Percentiles rank a stretch among this genome's conserved stretches.
Conservation (phyloP, 345 rosid species). For the Rhodomyrtus tomentosa region DNA sequence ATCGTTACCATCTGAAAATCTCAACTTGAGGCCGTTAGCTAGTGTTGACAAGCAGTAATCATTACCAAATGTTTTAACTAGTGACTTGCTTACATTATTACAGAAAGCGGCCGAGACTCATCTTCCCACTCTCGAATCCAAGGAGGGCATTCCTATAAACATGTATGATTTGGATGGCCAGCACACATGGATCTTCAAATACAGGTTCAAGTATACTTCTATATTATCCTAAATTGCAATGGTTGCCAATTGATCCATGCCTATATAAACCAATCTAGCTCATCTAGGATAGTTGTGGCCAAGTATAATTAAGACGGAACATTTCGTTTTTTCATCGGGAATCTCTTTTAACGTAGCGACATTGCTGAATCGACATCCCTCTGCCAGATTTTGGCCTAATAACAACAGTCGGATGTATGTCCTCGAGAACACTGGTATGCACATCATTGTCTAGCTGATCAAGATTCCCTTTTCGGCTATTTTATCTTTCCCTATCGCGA, state of each 20-base stretch:
- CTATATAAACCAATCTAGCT: background rate
- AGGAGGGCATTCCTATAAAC: slow-evolving; percentile 70
- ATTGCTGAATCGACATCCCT: background rate
- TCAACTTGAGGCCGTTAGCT: background rate
- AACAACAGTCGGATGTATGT: slow-evolving; percentile 98
- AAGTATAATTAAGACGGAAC: background rate
- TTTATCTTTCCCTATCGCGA: background rate
- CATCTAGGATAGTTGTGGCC: background rate
- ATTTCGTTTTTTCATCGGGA: background rate
- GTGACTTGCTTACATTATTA: background rate
- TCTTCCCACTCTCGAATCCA: slow-evolving; percentile 65
- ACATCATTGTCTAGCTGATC: background rate
- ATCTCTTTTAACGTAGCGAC: background rate
- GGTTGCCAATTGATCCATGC: background rate
- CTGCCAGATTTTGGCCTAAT: slow-evolving; percentile 86
- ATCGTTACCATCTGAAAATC: background rate
- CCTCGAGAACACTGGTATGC: slow-evolving; percentile 84
- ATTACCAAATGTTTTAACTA: background rate
- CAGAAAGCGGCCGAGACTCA: slow-evolving; percentile 94
- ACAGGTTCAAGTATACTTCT: slow-evolving; percentile 35
- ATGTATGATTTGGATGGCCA: slow-evolving; percentile 81
- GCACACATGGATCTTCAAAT: slow-evolving; percentile 85
- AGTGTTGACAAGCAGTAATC: background rate
- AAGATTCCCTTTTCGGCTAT: background rate
- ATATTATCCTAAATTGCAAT: background rate